phyloP scores from a whole-genome alignment of 345 rosid genomes.

The Rhodamnia rubescens region DNA sequence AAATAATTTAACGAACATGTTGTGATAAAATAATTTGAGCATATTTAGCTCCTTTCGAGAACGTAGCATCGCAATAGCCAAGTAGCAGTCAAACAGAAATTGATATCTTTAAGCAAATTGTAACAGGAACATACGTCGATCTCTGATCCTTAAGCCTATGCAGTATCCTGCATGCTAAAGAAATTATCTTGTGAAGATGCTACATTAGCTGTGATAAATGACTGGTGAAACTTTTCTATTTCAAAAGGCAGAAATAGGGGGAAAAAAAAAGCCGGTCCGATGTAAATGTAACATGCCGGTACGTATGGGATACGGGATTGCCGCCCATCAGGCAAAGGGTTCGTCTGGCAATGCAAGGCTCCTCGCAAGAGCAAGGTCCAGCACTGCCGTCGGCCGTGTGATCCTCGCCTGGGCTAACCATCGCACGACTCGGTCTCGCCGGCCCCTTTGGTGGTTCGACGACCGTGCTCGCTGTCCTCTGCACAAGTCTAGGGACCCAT shows the following conservation, averaged over 20 bases:
- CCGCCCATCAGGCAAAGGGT: neutral
- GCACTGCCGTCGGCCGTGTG: rapidly evolving
- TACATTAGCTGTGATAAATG: neutral
- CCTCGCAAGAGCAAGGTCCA: neutral
- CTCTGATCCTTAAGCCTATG: neutral
- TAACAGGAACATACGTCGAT: neutral
- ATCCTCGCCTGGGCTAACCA: too few relatives aligned
- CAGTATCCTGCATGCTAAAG: neutral
- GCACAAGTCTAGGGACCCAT: neutral
- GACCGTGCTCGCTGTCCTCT: neutral
- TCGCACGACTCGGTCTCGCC: too few relatives aligned
- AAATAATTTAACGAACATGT: too few relatives aligned
- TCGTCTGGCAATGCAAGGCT: neutral
- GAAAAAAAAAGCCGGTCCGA: neutral
- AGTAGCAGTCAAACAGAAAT: neutral
- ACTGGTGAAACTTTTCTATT: neutral
- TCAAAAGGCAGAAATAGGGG: neutral
- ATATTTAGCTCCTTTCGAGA: too few relatives aligned
- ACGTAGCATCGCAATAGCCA: too few relatives aligned
- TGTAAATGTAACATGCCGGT: rapidly evolving
- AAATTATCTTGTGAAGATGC: neutral
- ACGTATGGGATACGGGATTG: neutral
- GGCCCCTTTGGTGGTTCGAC: neutral
- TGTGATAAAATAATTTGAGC: too few relatives aligned
- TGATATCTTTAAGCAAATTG: neutral